Conservation (phyloP, 2,329 filamentous ascomycete genomes). For the Alternaria longipes region DNA sequence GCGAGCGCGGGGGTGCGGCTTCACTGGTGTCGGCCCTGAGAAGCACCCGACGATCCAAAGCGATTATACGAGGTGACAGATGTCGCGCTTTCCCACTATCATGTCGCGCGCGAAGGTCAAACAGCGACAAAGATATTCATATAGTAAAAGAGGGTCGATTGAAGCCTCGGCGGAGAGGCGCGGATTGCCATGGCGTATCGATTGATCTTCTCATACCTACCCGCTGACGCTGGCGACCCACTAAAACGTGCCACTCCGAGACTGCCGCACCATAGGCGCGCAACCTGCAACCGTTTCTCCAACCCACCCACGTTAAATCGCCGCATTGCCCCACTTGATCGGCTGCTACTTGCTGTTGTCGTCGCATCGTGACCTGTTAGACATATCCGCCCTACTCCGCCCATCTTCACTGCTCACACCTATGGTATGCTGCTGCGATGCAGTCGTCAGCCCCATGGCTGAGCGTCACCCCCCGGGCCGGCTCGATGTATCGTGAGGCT, state of each 20-base stretch:
- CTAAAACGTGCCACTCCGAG: slow-evolving; percentile 6
- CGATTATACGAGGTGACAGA: background rate
- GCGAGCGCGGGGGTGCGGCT: slow-evolving; percentile 19
- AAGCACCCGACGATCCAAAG: background rate
- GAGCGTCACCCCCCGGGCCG: background rate
- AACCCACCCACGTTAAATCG: background rate
- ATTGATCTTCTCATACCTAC: slow-evolving; percentile 5
- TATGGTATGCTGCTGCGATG: background rate
- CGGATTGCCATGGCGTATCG: slow-evolving; percentile 9
- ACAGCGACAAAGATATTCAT: background rate
- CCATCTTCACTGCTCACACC: background rate
- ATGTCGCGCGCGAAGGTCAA: slow-evolving; percentile 8
- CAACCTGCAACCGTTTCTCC: background rate
- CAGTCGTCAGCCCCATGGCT: slow-evolving; percentile 8
- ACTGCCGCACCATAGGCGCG: slow-evolving; percentile 6
- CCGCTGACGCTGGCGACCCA: slow-evolving; percentile 20
- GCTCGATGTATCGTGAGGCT: background rate
- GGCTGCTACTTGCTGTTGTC: background rate
- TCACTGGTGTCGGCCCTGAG: background rate
- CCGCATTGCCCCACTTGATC: background rate
- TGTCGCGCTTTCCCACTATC: background rate
- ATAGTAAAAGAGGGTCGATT: background rate
- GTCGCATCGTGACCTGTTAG: slow-evolving; percentile 1
- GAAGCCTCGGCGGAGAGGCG: slow-evolving; percentile 7
- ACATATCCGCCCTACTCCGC: slow-evolving; percentile 3